Percentiles rank a stretch among this genome's conserved stretches.
Conservation (phyloP, 1,284 basidiomycete species). For the Puccinia coronata region DNA sequence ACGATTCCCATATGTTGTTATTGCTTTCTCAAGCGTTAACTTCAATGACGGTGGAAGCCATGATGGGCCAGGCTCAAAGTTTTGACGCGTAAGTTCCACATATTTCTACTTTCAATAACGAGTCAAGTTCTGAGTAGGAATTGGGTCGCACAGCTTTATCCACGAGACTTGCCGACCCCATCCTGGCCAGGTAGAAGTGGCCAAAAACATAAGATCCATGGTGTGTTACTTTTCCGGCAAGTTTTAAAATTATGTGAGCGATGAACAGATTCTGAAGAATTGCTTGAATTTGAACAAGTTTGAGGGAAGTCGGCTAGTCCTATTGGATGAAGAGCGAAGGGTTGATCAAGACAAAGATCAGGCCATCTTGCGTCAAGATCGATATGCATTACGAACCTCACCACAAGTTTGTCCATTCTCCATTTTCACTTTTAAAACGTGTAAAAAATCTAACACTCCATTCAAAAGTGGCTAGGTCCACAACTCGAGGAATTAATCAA, state of each 20-base stretch:
- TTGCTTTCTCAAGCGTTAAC: slow-evolving; percentile 75
- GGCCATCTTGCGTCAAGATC: slow-evolving; percentile 71
- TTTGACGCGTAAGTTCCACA: slow-evolving; percentile 25
- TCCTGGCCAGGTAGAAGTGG: slow-evolving; percentile 77
- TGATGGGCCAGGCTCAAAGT: slow-evolving; percentile 56
- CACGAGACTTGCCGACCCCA: slow-evolving; percentile 77
- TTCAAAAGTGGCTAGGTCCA: slow-evolving; percentile 72
- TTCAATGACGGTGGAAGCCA: slow-evolving; percentile 79
- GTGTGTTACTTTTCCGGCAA: slow-evolving; percentile 41
- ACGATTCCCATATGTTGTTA: slow-evolving; percentile 72
- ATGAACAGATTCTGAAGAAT: not conserved
- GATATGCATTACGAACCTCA: slow-evolving; percentile 74
- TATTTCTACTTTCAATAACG: not conserved
- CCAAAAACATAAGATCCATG: slow-evolving; percentile 69
- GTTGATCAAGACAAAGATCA: slow-evolving; percentile 68
- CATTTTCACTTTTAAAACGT: too few relatives aligned
- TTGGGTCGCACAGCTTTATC: slow-evolving; percentile 64
- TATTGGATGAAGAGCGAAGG: slow-evolving; percentile 67
- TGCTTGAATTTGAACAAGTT: slow-evolving; percentile 57
- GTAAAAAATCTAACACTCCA: too few relatives aligned
- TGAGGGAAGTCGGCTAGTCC: slow-evolving; percentile 70
- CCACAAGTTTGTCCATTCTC: slow-evolving; percentile 64
- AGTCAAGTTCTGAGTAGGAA: not conserved
- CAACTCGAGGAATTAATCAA: slow-evolving; percentile 77
- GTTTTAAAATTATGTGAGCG: not conserved